phyloP scores from a whole-genome alignment of 768 basidiomycete species.

The Gloeopeniophorella convolvens region DNA sequence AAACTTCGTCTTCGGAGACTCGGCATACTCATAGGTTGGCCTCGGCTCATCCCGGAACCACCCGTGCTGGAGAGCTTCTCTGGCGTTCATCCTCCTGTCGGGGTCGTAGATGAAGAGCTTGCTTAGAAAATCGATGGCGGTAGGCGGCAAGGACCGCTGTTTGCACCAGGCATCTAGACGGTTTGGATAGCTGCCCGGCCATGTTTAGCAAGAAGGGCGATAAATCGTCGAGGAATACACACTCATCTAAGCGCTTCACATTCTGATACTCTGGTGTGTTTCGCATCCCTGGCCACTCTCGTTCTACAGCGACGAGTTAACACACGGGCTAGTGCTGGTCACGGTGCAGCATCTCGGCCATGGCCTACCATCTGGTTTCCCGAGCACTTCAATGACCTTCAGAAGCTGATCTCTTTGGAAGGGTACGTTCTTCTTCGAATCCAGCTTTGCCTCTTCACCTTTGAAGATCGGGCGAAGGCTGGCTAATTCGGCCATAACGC shows the following conservation, averaged over 20 bases:
- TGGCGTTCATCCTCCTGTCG: conserved; percentile 74
- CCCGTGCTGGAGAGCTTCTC: conserved; percentile 71
- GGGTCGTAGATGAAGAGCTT: conserved; percentile 90
- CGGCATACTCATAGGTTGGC: conserved; percentile 69
- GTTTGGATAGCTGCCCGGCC: conserved; percentile 42
- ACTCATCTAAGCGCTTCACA: conserved; percentile 75
- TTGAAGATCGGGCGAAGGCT: conserved; percentile 96
- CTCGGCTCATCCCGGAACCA: conserved; percentile 93
- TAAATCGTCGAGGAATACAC: conserved; percentile 24
- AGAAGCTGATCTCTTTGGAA: conserved; percentile 94
- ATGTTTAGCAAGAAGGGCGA: not conserved
- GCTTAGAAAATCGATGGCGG: conserved; percentile 79
- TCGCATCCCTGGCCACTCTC: conserved; percentile 79
- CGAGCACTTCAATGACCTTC: conserved; percentile 94
- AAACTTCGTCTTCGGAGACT: not conserved
- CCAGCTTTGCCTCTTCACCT: conserved; percentile 96
- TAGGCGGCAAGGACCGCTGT: conserved; percentile 47
- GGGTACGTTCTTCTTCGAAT: conserved; percentile 94
- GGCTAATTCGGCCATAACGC: conserved; percentile 93
- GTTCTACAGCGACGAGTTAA: conserved; percentile 41
- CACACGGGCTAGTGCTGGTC: not conserved
- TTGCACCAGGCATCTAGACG: conserved; percentile 74
- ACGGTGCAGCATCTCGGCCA: conserved; percentile 1
- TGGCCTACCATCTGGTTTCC: conserved; percentile 73
- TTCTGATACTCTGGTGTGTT: conserved; percentile 87